These are phyloP conservation scores for Globisporangium alternatum DNA, from an alignment of 352 stramenopile genomes.

Conservation along the genomic window DNA sequence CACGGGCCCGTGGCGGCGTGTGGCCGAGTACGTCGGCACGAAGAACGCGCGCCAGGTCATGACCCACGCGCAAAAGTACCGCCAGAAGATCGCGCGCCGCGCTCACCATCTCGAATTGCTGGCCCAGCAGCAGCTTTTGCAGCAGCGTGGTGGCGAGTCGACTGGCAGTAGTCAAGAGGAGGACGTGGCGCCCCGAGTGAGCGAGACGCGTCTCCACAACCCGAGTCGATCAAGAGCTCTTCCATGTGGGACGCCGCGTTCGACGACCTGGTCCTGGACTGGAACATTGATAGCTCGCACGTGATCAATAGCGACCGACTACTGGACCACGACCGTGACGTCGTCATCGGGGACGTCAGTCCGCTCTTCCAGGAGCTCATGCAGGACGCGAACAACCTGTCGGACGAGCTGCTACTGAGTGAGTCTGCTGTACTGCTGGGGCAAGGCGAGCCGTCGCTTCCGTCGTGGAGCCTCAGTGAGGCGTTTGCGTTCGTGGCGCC, in stretches of 20 bases:
- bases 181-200: neutral
- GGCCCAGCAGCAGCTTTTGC: neutral
- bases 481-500: neutral
- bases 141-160: neutral
- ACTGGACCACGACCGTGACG: neutral
- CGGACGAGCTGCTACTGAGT: constrained; percentile 4
- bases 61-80: constrained; percentile 94
- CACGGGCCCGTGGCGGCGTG: constrained; percentile 43
- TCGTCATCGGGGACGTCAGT: neutral
- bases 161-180: neutral
- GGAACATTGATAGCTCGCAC: neutral
- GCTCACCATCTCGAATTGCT: neutral
- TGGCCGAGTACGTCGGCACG: constrained; percentile 46
- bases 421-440: neutral
- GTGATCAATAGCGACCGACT: neutral
- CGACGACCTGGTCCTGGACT: neutral
- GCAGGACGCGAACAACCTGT: neutral
- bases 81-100: constrained; percentile 58
- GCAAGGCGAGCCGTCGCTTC: neutral
- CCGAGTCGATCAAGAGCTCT: neutral
- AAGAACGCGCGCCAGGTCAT: constrained; percentile 87
- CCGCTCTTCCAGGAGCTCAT: constrained; percentile 1
- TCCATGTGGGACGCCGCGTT: neutral
- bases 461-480: neutral
- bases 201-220: neutral